Evolutionary conservation across 2,329 filamentous ascomycete species (phyloP).

Genomic region (Amauroascus verrucosus): DNA sequence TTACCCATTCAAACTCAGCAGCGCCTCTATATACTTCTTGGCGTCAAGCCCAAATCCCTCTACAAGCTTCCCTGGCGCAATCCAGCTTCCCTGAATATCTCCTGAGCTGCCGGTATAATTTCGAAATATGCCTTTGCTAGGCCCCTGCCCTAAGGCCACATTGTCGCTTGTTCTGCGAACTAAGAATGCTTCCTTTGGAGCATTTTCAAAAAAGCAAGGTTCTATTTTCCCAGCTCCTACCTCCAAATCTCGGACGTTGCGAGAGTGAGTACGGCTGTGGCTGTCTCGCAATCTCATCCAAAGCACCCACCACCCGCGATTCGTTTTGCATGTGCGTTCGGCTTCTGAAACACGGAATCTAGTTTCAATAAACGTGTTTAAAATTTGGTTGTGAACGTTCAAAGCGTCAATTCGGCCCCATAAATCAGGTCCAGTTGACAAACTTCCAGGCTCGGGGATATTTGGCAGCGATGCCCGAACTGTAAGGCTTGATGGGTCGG

Average conservation of each 20-base stretch:
- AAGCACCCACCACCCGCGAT: conserved; percentile 57
- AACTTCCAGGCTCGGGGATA: conserved; percentile 46
- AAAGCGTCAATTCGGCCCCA: conserved; percentile 52
- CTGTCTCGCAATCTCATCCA: conserved; percentile 45
- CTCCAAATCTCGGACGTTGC: conserved; percentile 2
- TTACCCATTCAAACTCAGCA: conserved; percentile 37
- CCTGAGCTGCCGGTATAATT: conserved; percentile 31
- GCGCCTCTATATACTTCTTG: conserved; percentile 37
- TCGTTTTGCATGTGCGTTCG: conserved; percentile 53
- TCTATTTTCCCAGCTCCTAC: conserved; percentile 8
- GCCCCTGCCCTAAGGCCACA: conserved; percentile 24
- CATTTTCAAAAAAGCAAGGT: background rate
- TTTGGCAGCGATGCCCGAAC: conserved; percentile 54
- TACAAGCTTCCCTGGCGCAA: conserved; percentile 29
- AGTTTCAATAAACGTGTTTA: conserved; percentile 47
- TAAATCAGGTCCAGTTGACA: conserved; percentile 16
- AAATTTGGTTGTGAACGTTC: conserved; percentile 51
- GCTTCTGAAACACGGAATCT: conserved; percentile 40
- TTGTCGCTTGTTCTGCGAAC: conserved; percentile 38
- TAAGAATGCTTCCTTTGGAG: conserved; percentile 36
- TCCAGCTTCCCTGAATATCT: conserved; percentile 14
- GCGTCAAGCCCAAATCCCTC: conserved; percentile 41
- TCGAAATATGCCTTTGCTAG: conserved; percentile 28
- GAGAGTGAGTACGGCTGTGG: background rate
- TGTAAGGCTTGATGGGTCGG: conserved; percentile 48